Evolutionary conservation across 257 asterid species (phyloP).

Genomic region (Leptodermis oblonga): DNA sequence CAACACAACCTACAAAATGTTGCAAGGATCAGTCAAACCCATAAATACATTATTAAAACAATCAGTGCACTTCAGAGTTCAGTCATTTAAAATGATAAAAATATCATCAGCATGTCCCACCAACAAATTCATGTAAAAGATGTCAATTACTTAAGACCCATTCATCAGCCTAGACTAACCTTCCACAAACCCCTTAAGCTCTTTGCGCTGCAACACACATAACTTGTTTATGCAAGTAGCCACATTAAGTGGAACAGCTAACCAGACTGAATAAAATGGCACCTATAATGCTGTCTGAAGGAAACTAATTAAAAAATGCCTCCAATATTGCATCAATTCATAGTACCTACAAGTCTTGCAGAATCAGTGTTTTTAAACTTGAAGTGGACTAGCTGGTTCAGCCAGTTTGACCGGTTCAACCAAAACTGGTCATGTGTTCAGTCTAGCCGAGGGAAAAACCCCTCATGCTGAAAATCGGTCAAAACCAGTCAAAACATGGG

Average conservation of each 20-base stretch:
- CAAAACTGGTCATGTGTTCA: too few relatives aligned
- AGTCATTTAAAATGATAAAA: background rate
- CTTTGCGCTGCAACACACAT: background rate
- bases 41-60: background rate
- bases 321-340: background rate
- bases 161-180: background rate
- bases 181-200: background rate
- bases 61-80: background rate
- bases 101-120: background rate
- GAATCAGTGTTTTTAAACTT: background rate
- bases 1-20: slow-evolving; percentile 66
- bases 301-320: background rate
- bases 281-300: background rate
- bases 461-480: too few relatives aligned
- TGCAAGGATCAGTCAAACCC: slow-evolving; percentile 25
- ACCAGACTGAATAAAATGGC: background rate
- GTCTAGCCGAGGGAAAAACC: too few relatives aligned
- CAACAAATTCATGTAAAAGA: background rate
- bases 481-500: too few relatives aligned
- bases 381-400: background rate
- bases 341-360: background rate
- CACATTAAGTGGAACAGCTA: background rate
- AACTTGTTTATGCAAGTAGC: background rate
- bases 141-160: background rate
- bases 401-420: too few relatives aligned